Conservation (phyloP, 805 yeast genomes). For the Cyberlindnera mrakii region DNA sequence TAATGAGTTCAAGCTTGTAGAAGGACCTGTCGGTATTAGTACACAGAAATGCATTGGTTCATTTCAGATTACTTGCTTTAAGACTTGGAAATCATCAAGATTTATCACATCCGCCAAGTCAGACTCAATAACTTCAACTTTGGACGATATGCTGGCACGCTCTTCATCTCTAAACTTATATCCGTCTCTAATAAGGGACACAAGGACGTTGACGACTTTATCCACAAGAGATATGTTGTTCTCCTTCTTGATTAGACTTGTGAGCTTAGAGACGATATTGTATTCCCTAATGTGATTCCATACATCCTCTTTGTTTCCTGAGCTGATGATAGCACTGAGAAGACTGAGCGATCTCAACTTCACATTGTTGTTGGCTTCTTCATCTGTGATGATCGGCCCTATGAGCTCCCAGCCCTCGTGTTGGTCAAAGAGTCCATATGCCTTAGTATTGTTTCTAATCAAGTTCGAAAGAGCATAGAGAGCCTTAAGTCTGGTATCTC, state of each 20-base stretch:
- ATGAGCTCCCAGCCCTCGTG: slow-evolving; percentile 59
- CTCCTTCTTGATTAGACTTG: slow-evolving; percentile 21
- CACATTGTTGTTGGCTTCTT: slow-evolving; percentile 30
- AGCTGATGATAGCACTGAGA: slow-evolving; percentile 53
- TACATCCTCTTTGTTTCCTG: slow-evolving; percentile 36
- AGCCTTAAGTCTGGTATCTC: slow-evolving; percentile 45
- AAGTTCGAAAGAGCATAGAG: slow-evolving; percentile 73
- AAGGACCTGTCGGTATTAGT: slow-evolving; percentile 18
- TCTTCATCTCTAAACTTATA: slow-evolving; percentile 44
- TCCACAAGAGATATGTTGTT: slow-evolving; percentile 46
- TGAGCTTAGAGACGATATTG: slow-evolving; percentile 24
- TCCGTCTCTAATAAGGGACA: slow-evolving; percentile 37
- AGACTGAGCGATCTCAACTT: slow-evolving; percentile 51
- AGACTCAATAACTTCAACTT: slow-evolving; percentile 33
- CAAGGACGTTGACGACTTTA: slow-evolving; percentile 45
- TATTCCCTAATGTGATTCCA: slow-evolving; percentile 30
- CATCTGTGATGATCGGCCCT: slow-evolving; percentile 23
- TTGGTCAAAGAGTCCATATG: slow-evolving; percentile 48
- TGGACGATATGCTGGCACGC: slow-evolving; percentile 27
- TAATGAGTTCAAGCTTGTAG: slow-evolving; percentile 16
- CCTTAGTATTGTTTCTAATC: slow-evolving; percentile 59
- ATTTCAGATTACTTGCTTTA: slow-evolving; percentile 35
- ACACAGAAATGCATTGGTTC: neutral
- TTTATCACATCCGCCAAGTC: slow-evolving; percentile 42
- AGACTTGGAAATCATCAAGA: slow-evolving; percentile 45